Base-by-base conservation (phyloP, 805 yeast species). In the Nakazawaea ernobii region DNA sequence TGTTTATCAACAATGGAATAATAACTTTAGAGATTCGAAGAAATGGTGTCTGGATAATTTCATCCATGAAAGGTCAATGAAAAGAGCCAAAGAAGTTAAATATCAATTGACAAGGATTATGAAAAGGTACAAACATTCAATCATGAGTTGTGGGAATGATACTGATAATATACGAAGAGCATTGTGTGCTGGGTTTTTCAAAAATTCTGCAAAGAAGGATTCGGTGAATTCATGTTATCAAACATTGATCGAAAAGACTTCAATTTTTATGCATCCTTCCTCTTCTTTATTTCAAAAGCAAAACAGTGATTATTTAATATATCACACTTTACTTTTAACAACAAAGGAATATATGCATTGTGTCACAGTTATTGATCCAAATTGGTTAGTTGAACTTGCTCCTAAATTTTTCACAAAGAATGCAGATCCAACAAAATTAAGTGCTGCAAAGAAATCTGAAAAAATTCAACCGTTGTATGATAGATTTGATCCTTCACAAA, bases 311-410 rank as follows among this genome's bases (percentile, higher is more conserved):
- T 88, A 87, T 65, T 84, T 90, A 39, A 63, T 92, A 8, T 91
- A 88, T 58, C 90, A 90, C 58, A 86, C 90, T 30, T 71, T 90
- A 45, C 77, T 90, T 29, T 71, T 89, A 53, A 92, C 99, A 0
- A 77, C 86, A 13, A 82, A 82, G 59, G 98, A 92, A 70, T 94
- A 86, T 59, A 89, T 92, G 96, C 86, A 94, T 48, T 89, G 89
- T 55, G 82, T 85, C 28, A 85, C 91, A 14, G 75, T 77, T n/a
- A 79, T 94, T 32, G 90, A 89, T 44, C 86, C 96, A 0, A 73
- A 72, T 52, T 87, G 96, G 96, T 68, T 92, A 30, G 66, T 79
- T 41, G 77, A 84, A 62, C 64, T 64, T 41, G 89, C 91, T 7
- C 88, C 91, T 3, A 80, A 77, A 39, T 89, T 83, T 63, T 92